Conservation (phyloP, 2,329 filamentous ascomycete species). For the Epichloe aotearoae region DNA sequence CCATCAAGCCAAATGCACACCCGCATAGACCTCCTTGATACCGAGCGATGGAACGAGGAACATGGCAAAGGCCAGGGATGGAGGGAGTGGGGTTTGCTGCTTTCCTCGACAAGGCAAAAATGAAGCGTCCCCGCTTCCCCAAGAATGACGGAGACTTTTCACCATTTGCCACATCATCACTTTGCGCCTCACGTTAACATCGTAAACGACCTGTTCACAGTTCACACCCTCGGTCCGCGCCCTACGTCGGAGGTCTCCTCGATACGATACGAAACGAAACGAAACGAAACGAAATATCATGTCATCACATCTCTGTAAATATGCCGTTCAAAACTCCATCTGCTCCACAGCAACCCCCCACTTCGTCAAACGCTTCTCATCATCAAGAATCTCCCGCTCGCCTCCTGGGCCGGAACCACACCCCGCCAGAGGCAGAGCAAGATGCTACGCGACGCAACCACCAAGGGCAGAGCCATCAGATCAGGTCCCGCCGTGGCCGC, state of each 20-base stretch:
- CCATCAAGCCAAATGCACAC: conserved; percentile 9
- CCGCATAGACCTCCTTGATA: conserved; percentile 32
- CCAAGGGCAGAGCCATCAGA: not conserved
- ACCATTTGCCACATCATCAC: not conserved
- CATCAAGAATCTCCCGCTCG: not conserved
- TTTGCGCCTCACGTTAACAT: not conserved
- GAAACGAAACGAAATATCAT: too few species aligned
- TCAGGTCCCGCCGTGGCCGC: conserved; percentile 30
- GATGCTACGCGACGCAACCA: conserved; percentile 2
- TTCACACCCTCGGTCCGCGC: conserved; percentile 6
- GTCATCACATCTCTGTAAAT: not conserved
- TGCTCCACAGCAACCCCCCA: not conserved
- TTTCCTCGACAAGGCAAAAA: too few species aligned
- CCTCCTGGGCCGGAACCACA: not conserved
- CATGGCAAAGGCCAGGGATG: conserved; percentile 31
- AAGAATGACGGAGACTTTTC: too few species aligned
- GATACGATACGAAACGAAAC: too few species aligned
- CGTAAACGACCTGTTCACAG: not conserved
- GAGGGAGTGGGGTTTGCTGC: not conserved
- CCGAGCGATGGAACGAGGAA: conserved; percentile 38
- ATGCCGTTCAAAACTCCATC: not conserved
- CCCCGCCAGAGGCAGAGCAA: not conserved
- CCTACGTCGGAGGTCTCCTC: too few species aligned
- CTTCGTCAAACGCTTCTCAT: not conserved
- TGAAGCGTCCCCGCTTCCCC: too few species aligned